Evolutionary conservation across 2,329 filamentous ascomycete species (phyloP).

Genomic region (Diplodia seriata): DNA sequence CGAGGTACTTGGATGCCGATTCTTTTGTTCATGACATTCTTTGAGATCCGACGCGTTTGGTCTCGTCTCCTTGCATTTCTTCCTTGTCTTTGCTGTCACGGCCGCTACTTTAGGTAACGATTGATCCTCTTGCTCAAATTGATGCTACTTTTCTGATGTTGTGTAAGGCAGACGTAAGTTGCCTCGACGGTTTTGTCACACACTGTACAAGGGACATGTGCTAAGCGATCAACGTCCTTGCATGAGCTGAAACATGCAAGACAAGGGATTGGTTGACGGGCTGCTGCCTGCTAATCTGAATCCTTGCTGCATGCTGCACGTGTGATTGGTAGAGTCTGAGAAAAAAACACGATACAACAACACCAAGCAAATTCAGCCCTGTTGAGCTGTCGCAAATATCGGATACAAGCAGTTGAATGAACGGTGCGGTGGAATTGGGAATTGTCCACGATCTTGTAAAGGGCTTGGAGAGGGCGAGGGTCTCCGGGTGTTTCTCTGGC

Average conservation of each 20-base stretch:
- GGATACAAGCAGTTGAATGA: not conserved
- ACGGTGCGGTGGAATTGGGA: too few species aligned
- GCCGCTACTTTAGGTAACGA: too few species aligned
- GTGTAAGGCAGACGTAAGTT: too few species aligned
- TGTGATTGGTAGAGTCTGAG: not conserved
- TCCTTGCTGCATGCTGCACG: not conserved
- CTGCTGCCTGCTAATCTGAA: not conserved
- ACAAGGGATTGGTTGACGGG: not conserved
- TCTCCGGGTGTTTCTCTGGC: not conserved
- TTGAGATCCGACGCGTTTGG: too few species aligned
- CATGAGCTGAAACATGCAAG: not conserved
- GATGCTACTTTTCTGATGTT: too few species aligned
- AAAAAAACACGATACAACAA: slow-evolving; percentile 1
- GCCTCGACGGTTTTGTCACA: too few species aligned
- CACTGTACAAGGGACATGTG: too few species aligned
- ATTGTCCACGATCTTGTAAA: not conserved
- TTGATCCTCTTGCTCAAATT: too few species aligned
- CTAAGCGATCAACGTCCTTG: not conserved
- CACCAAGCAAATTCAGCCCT: not conserved
- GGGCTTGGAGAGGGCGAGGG: not conserved
- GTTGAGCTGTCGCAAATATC: not conserved
- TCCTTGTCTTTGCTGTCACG: too few species aligned
- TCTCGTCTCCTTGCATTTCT: too few species aligned
- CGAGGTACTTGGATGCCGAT: too few species aligned
- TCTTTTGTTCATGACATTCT: too few species aligned